A percentile compares a stretch with the other conserved stretches of the same genome.
phyloP scores from a whole-genome alignment of 257 asterid species.

The Rauvolfia tetraphylla region DNA sequence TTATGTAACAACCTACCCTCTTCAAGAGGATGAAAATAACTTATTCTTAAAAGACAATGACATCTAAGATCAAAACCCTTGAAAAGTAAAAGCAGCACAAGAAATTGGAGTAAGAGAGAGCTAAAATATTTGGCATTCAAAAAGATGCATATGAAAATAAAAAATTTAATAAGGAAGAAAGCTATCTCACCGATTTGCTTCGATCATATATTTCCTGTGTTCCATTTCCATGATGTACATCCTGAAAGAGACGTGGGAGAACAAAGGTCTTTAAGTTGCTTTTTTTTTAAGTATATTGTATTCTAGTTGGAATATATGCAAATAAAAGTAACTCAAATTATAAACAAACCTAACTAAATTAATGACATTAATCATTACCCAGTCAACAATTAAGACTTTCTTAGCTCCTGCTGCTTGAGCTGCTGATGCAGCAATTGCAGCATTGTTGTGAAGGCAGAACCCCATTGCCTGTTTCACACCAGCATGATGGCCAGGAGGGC shows the following conservation, averaged over 20 bases:
- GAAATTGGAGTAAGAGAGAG: background rate
- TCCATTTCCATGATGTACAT: constrained; percentile 99
- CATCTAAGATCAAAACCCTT: background rate
- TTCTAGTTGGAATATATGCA: background rate
- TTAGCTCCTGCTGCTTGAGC: constrained; percentile 93
- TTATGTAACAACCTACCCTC: background rate
- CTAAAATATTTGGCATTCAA: background rate
- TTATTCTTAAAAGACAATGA: background rate
- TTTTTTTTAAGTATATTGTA: background rate
- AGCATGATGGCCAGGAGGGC: constrained; percentile 99
- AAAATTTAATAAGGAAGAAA: background rate
- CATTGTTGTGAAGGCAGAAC: constrained; percentile 97
- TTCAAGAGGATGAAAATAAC: background rate
- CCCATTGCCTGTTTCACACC: constrained; percentile 98
- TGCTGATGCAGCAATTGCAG: constrained; percentile 93
- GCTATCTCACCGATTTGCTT: constrained; percentile 67
- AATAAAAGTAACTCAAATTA: background rate
- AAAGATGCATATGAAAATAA: background rate
- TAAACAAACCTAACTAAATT: background rate
- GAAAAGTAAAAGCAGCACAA: background rate
- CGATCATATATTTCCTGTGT: constrained; percentile 95
- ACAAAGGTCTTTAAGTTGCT: constrained; percentile 3
- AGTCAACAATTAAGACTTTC: constrained; percentile 88
- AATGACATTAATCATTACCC: constrained; percentile 47
- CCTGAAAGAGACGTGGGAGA: constrained; percentile 46